A percentile compares a stretch with the other conserved stretches of the same genome.
Conservation (phyloP, 192 early-diverging fungal species). For the Gaertneriomyces semiglobifer region DNA sequence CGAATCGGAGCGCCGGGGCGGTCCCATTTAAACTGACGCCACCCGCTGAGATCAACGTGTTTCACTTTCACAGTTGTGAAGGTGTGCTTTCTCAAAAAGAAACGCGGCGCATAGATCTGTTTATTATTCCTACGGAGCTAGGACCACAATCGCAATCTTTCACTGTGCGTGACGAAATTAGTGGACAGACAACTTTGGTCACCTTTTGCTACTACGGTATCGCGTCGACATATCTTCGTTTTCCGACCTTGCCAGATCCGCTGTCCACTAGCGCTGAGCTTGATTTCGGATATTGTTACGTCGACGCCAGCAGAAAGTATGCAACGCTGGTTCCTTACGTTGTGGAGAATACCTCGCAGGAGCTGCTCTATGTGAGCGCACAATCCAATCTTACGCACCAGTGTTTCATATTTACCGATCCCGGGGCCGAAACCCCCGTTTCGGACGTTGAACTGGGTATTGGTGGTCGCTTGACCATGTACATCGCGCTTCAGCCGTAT, state of each 20-base stretch:
- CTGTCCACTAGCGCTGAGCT: constrained; percentile 45
- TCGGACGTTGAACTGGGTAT: constrained; percentile 51
- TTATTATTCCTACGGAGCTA: constrained; percentile 40
- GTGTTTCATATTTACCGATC: constrained; percentile 66
- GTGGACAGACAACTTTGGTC: constrained; percentile 25
- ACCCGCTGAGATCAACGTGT: not conserved
- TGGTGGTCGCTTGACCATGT: constrained; percentile 55
- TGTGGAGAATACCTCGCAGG: constrained; percentile 67
- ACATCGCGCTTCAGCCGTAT: constrained; percentile 73
- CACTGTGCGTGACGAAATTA: constrained; percentile 35
- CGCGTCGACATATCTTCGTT: constrained; percentile 45
- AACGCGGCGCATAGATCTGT: constrained; percentile 55
- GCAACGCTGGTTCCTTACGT: constrained; percentile 67
- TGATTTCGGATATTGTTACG: constrained; percentile 80
- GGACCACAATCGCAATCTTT: constrained; percentile 58
- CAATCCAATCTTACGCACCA: constrained; percentile 78
- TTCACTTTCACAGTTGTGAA: constrained; percentile 8
- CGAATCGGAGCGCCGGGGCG: constrained; percentile 29
- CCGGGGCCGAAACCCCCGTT: constrained; percentile 36
- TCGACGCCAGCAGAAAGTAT: constrained; percentile 69
- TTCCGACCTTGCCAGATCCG: constrained; percentile 56
- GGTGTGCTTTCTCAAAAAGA: constrained; percentile 53
- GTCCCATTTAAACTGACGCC: constrained; percentile 22
- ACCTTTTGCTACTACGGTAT: constrained; percentile 53
- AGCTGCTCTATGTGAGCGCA: constrained; percentile 67